Evolutionary conservation across 179 eudicot genomes (phyloP).

Genomic region (Actinidia chinensis): DNA sequence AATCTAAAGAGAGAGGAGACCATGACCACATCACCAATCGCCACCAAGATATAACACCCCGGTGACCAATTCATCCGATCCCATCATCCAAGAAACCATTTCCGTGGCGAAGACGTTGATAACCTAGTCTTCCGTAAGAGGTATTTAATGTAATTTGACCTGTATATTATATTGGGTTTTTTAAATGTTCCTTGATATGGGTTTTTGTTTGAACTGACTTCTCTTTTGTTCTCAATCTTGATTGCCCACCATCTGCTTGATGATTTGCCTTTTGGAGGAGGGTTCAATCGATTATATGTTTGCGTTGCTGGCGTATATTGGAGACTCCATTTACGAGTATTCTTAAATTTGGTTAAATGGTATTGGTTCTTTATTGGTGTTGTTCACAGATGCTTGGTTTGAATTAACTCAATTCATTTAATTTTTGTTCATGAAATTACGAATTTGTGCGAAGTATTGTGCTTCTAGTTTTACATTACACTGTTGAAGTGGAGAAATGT

Average conservation of each 20-base stretch:
- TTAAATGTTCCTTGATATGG: not conserved
- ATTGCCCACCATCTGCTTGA: not conserved
- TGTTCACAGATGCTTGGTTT: too few relatives aligned
- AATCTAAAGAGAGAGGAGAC: not conserved
- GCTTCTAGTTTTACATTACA: too few relatives aligned
- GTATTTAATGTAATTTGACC: conserved; percentile 3
- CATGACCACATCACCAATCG: conserved; percentile 56
- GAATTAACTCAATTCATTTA: too few relatives aligned
- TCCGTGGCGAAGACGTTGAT: conserved; percentile 50
- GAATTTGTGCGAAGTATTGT: too few relatives aligned
- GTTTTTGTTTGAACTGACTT: not conserved
- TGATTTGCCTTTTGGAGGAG: conserved; percentile 14
- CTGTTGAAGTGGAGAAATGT: too few relatives aligned
- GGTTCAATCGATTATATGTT: too few relatives aligned
- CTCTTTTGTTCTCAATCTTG: not conserved
- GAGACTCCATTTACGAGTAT: too few relatives aligned
- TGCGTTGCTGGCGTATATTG: too few relatives aligned
- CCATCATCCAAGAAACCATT: conserved; percentile 49
- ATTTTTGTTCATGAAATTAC: too few relatives aligned
- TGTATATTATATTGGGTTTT: not conserved
- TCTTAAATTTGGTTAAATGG: too few relatives aligned
- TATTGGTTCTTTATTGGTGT: too few relatives aligned
- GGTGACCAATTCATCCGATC: conserved; percentile 24
- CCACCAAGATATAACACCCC: conserved; percentile 52
- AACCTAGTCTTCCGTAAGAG: conserved; percentile 82